Base-by-base conservation (phyloP, 306 rosid genomes). In the Inga laurina region DNA sequence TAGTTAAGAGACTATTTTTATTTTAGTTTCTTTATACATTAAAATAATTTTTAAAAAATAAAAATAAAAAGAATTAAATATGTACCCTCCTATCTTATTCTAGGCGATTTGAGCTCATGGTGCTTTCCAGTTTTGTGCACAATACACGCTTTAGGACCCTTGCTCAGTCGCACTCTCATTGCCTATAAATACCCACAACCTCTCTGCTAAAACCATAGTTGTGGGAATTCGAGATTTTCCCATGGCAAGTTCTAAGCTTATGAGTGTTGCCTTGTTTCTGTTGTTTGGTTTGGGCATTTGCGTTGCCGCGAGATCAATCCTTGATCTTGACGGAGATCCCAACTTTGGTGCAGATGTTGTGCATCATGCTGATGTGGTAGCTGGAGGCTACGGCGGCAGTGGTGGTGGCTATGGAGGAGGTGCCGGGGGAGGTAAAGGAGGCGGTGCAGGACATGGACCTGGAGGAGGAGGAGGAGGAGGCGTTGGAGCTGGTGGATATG, bases 241-340 rank as follows among this genome's bases (percentile, higher is more conserved):
- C 37, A 91, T 91, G 94, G 85, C 84, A 39, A 74, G 62, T 37
- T 70, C 21, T 52, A 91, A 82, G 79, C 43, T 84, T 69, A 14
- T 34, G 3, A 80, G 68, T 75, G 34, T 82, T 62, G 79, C 85
- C 79, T 69, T 84, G 76, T 66, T 84, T 75, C 59, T 87, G 68
- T 8, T 91, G n/a, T 49, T 91, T 37, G 84, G 86, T 81, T 32
- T 87, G 14, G 83, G 90, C 48, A 79, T 91, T 68, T 82, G 90
- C 48, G 83, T 83, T 39, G 86, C 88, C 15, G 66, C 91, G 6
- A 84, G 90, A 78, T 81, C 82, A 54, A 80, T 87, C 51, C 69
- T 41, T 44, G 14, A 14, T 71, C 54, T 43, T n/a, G 35, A 44
- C 56, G 75, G 27, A 21, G 75, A 44, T 4, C 32, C 80, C 46